These are phyloP conservation scores for Rhodomyrtus psidioides DNA, from an alignment of 441 rosid species.

Conservation along the genomic window DNA sequence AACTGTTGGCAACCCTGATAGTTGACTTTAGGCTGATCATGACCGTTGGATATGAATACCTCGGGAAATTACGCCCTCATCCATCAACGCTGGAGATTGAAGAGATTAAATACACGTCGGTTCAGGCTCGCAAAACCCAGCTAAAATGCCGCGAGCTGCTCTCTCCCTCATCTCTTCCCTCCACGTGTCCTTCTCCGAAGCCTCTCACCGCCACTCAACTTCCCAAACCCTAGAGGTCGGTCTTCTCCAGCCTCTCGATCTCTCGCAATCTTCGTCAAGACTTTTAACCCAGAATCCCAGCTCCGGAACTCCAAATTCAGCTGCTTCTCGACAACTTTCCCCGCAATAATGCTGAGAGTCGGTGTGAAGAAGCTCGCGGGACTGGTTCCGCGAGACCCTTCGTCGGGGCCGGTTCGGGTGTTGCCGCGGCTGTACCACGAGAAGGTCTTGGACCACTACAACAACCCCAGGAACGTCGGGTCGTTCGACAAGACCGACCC, in stretches of 20 bases:
- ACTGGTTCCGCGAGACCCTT: conserved; percentile 20
- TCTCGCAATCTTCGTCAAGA: background rate
- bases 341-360: conserved; percentile 29
- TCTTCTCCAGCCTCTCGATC: background rate
- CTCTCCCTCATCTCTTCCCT: conserved; percentile 4
- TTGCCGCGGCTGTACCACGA: conserved; percentile 61
- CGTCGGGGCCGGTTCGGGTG: conserved; percentile 12
- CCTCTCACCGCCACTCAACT: background rate
- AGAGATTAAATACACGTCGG: background rate
- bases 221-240: background rate
- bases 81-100: background rate
- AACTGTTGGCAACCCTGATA: accelerated
- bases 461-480: conserved; percentile 87
- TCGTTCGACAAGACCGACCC: conserved; percentile 89
- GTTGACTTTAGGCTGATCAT: background rate
- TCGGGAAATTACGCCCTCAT: background rate
- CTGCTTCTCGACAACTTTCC: background rate
- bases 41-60: background rate
- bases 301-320: background rate
- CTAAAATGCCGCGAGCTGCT: background rate
- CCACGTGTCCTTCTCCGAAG: conserved; percentile 27
- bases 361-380: conserved; percentile 34
- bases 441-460: conserved; percentile 89
- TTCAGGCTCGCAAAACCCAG: background rate
- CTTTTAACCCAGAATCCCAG: background rate